phyloP scores from a whole-genome alignment of 352 stramenopile genomes.

The Plasmopara muralis region DNA sequence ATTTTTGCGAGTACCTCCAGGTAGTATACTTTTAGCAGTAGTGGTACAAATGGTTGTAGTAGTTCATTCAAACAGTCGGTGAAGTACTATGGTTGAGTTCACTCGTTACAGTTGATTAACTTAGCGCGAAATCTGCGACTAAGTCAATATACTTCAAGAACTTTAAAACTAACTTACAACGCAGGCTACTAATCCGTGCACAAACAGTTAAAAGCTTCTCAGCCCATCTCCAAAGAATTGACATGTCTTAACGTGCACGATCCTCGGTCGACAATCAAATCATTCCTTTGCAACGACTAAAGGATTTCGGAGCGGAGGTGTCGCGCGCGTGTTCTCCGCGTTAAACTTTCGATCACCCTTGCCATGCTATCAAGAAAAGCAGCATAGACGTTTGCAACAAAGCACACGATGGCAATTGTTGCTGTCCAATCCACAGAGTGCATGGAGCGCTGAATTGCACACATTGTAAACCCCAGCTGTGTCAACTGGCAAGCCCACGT shows the following conservation, averaged over 20 bases:
- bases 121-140: not conserved
- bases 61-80: no score
- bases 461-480: constrained; percentile 31
- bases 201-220: not conserved
- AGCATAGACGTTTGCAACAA: constrained; percentile 32
- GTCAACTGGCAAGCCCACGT: constrained; percentile 37
- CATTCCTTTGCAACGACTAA: no score
- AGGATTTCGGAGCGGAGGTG: no score
- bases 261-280: no score
- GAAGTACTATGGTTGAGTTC: no score
- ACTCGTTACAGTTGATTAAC: not conserved
- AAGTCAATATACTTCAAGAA: not conserved
- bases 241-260: no score
- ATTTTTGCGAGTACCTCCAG: not conserved
- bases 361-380: constrained; percentile 31
- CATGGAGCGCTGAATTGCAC: constrained; percentile 46
- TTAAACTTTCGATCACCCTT: constrained; percentile 23
- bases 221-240: no score
- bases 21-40: no score
- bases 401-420: constrained; percentile 13
- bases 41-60: no score
- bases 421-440: constrained; percentile 37
- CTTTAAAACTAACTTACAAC: not conserved
- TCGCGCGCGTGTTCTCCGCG: not conserved
- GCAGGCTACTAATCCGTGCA: not conserved